A percentile compares a stretch with the other conserved stretches of the same genome.
These are phyloP conservation scores for Grosmannia huntii DNA, from an alignment of 2,329 filamentous ascomycete species.

Conservation along the genomic window DNA sequence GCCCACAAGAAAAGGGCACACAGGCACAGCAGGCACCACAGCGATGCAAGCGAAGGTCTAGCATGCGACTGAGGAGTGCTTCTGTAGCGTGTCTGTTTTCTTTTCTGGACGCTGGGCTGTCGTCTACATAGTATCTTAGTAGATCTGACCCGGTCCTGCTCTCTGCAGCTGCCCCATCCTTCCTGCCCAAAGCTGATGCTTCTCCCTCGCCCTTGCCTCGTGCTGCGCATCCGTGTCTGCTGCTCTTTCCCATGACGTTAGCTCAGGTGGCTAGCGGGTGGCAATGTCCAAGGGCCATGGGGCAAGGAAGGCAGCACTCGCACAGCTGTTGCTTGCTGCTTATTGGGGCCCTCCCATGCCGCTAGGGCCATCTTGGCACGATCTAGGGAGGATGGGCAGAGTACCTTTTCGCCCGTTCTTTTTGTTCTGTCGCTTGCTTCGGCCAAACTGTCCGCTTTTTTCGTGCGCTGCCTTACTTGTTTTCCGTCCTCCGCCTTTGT, in stretches of 20 bases:
- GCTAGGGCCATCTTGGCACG: conserved; percentile 1
- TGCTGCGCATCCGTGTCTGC: background rate
- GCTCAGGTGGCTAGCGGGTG: background rate
- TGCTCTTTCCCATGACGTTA: background rate
- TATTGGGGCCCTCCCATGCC: background rate
- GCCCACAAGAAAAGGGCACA: background rate
- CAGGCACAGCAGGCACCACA: background rate
- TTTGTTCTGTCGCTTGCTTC: background rate
- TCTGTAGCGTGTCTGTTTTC: background rate
- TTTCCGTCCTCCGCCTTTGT: background rate
- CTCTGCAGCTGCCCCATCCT: background rate
- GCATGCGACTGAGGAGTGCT: background rate
- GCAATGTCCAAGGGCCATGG: background rate
- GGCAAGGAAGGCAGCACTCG: background rate
- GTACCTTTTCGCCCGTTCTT: background rate
- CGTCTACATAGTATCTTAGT: too few species aligned
- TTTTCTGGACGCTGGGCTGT: too few species aligned
- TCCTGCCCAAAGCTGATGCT: background rate
- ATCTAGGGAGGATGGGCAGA: background rate
- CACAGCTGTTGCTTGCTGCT: background rate
- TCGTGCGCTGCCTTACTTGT: background rate
- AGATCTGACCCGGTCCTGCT: too few species aligned
- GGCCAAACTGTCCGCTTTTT: background rate
- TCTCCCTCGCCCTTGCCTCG: background rate
- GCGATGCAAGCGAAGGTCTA: background rate